Evolutionary conservation across 2,329 filamentous ascomycete species (phyloP), one percentile per base, ranked within the genome.

Genomic region (Westerdykella ornata): DNA sequence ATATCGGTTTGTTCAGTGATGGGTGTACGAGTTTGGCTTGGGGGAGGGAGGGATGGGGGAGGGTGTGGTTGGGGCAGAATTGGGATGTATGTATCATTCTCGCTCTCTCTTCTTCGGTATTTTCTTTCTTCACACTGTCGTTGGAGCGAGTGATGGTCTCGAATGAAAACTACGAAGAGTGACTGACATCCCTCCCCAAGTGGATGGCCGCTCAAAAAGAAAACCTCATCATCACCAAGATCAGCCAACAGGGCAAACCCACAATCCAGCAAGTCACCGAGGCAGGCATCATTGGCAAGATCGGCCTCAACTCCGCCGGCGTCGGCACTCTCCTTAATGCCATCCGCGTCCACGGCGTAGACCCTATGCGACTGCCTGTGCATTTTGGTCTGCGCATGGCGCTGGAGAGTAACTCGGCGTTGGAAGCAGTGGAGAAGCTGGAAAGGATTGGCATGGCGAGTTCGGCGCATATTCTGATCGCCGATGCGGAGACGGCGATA

Each of bases 301-400:
- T 84, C 16, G 81, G 81, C 0, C 68, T 83, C 49, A 84, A 84
- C 52, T 66, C 64, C 13, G 53, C 59, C 0, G 77, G 79, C 0
- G 76, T 84, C 0, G 80, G 78, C 0, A 73, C 74, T 0, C 75
- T 74, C 33, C 65, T 83, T 7, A 84, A 84, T 45, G 81, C 80
- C 0, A 79, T 84, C 45, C 70, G 72, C 30, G 76, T 76, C 3
- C 68, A 70, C 2, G 77, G 78, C 1, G 71, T 81, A 36, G 69
- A 78, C 51, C 51, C 60, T 2, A 59, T 60, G 1, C 72, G 70
- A 6, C 51, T 82, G 2, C 80, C 81, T 0, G 73, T 80, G n/a
- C 80, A 84, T 52, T 64, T 84, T 5, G 78, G 76, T 0, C 67
- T 83, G 5, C 68, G 80, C 1, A 60, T 70, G 14, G 73, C 71